Conservation (phyloP, 2,329 filamentous ascomycete genomes). For the Trichoderma koningiopsis region DNA sequence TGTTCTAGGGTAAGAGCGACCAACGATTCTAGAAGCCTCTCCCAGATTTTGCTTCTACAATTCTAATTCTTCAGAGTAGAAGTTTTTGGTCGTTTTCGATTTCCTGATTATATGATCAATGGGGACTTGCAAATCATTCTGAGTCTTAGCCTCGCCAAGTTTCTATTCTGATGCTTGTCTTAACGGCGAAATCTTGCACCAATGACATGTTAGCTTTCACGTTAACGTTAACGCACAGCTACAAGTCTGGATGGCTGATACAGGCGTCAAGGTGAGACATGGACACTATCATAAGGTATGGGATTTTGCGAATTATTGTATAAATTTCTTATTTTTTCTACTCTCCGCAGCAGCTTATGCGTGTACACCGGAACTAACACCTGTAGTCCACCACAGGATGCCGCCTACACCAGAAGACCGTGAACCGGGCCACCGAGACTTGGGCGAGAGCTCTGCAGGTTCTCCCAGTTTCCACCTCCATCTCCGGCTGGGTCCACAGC, state of each 20-base stretch:
- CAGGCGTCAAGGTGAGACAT: background rate
- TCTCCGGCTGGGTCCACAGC: background rate
- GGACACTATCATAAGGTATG: background rate
- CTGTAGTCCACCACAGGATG: background rate
- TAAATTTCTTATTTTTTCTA: background rate
- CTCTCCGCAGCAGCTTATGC: background rate
- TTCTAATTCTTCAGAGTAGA: background rate
- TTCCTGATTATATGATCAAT: background rate
- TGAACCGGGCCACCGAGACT: background rate
- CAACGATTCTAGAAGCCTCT: constrained; percentile 8
- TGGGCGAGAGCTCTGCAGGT: background rate
- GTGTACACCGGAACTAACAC: background rate
- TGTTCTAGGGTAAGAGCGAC: constrained; percentile 1
- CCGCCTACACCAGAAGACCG: background rate
- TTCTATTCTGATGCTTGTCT: background rate
- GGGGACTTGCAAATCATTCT: background rate
- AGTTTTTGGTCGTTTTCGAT: background rate
- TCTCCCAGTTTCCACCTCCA: background rate
- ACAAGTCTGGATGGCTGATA: background rate
- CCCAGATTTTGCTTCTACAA: background rate
- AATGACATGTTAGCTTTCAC: background rate
- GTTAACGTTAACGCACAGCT: background rate
- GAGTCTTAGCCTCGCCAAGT: no score
- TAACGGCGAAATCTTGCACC: background rate
- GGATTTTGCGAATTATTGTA: background rate